Conservation (phyloP, 331 rosid species). For the Malus hybrid region DNA sequence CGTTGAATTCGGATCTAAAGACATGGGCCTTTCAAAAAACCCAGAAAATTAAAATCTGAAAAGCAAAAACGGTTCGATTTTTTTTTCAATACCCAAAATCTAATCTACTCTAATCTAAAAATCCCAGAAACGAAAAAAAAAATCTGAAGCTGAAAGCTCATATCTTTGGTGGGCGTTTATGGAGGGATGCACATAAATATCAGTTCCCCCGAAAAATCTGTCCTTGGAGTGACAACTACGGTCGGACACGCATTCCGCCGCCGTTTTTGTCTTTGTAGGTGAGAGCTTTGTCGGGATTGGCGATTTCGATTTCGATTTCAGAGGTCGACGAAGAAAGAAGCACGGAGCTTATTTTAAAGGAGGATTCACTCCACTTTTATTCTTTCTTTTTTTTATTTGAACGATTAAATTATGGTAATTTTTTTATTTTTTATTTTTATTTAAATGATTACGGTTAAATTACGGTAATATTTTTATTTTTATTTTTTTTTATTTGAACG, state of each 20-base stretch:
- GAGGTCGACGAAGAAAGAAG: neutral
- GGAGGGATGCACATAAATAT: neutral
- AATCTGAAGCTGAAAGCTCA: neutral
- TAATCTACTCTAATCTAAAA: neutral
- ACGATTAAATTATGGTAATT: no score
- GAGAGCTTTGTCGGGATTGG: neutral
- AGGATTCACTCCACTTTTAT: no score
- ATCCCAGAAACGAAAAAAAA: neutral
- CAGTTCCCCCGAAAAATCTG: neutral
- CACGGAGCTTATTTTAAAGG: neutral
- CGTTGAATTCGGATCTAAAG: conserved; percentile 19
- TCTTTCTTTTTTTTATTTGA: no score
- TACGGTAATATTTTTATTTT: no score
- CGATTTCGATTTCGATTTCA: neutral
- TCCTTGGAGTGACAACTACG: neutral
- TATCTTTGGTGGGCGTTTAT: neutral
- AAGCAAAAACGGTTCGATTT: neutral
- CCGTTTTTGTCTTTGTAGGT: neutral
- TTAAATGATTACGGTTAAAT: no score
- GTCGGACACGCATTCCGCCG: neutral
- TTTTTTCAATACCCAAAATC: no score
- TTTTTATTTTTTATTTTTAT: no score
- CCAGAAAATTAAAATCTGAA: conserved; percentile 2
- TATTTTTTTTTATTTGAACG: no score
- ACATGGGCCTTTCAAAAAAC: conserved; percentile 30